These are phyloP conservation scores for Aspergillus sp. DNA, from an alignment of 2,329 filamentous ascomycete genomes.

Conservation along the genomic window DNA sequence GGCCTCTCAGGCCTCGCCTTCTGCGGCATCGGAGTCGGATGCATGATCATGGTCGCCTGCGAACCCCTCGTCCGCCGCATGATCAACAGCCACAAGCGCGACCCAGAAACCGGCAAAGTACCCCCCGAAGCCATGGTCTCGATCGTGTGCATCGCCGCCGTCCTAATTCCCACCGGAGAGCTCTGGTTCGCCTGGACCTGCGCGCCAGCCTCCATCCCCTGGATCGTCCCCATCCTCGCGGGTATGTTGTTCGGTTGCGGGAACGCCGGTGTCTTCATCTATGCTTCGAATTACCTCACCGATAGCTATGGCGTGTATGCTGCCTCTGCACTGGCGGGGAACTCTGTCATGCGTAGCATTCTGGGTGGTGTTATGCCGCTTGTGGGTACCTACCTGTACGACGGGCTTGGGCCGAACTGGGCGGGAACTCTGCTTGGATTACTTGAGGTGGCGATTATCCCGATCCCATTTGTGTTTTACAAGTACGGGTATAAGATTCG, in stretches of 20 bases:
- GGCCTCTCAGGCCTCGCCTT: slow-evolving; percentile 77
- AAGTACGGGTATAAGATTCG: slow-evolving; percentile 58
- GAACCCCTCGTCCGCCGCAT: slow-evolving; percentile 72
- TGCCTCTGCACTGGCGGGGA: slow-evolving; percentile 76
- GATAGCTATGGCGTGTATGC: slow-evolving; percentile 79
- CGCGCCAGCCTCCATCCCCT: slow-evolving; percentile 73
- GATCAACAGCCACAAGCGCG: slow-evolving; percentile 73
- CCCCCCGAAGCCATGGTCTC: slow-evolving; percentile 79
- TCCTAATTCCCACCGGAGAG: slow-evolving; percentile 74
- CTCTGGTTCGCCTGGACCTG: slow-evolving; percentile 89
- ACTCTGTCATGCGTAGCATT: slow-evolving; percentile 69
- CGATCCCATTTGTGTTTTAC: slow-evolving; percentile 79
- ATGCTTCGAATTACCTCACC: slow-evolving; percentile 76
- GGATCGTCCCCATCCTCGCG: slow-evolving; percentile 75
- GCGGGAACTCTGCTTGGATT: slow-evolving; percentile 73
- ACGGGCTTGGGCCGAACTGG: slow-evolving; percentile 70
- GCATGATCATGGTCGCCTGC: slow-evolving; percentile 50
- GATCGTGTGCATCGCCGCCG: slow-evolving; percentile 73
- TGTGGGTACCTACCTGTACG: slow-evolving; percentile 72
- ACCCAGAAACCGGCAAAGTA: slow-evolving; percentile 71
- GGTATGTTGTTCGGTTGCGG: slow-evolving; percentile 78
- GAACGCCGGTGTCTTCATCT: slow-evolving; percentile 78
- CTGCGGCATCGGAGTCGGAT: slow-evolving; percentile 65
- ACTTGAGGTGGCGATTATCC: slow-evolving; percentile 71
- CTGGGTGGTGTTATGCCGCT: slow-evolving; percentile 78